Evolutionary conservation across 2,329 filamentous ascomycete genomes (phyloP).

Genomic region (Colletotrichum filicis): DNA sequence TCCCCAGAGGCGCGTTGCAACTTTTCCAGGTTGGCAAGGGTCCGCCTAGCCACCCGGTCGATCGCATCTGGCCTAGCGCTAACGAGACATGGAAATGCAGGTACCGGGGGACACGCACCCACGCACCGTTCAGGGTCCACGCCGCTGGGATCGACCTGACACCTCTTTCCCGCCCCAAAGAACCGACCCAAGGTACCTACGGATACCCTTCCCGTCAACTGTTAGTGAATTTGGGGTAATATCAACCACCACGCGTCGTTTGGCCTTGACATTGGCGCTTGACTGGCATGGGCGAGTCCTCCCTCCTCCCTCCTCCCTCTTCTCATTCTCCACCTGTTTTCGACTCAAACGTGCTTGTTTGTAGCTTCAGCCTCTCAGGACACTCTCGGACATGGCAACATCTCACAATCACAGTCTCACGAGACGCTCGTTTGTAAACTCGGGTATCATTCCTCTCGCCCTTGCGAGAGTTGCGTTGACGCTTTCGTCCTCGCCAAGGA

Average conservation of each 20-base stretch:
- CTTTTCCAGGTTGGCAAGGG: constrained; percentile 6
- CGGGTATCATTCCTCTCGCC: constrained; percentile 35
- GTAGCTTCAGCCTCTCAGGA: background rate
- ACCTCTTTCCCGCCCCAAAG: background rate
- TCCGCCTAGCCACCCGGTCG: constrained; percentile 14
- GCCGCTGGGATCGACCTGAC: constrained; percentile 31
- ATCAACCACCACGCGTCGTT: background rate
- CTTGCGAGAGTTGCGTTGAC: constrained; percentile 22
- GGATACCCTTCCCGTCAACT: background rate
- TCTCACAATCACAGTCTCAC: background rate
- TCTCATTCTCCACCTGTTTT: background rate
- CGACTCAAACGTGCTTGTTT: background rate
- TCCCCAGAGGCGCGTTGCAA: constrained; percentile 32
- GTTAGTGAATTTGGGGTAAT: background rate
- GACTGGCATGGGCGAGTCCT: background rate
- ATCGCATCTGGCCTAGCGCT: constrained; percentile 31
- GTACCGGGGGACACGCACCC: background rate
- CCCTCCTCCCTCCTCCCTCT: background rate
- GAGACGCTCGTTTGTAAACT: constrained; percentile 1
- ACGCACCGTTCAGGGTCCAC: constrained; percentile 22
- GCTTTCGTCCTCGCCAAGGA: constrained; percentile 13
- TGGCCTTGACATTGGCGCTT: background rate
- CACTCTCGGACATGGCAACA: background rate
- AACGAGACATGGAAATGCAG: constrained; percentile 34
- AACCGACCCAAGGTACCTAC: too few relatives aligned